A percentile compares a stretch with the other conserved stretches of the same genome.
Evolutionary conservation across 208 protist genomes (phyloP).

Genomic region (Porcisia deanei): DNA sequence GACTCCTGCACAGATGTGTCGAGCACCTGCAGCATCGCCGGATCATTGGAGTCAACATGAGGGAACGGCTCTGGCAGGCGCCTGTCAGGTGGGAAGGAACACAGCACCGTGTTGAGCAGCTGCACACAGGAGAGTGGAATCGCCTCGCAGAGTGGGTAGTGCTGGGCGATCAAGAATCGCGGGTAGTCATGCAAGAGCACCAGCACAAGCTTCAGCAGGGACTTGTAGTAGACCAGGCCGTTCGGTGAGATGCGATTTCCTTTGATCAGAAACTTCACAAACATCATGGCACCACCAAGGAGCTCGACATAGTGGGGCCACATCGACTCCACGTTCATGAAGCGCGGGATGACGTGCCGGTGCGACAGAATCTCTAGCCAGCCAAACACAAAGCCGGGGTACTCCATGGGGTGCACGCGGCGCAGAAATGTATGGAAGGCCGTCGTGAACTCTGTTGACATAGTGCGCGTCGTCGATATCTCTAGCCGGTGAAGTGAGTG

Average conservation of each 20-base stretch:
- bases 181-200: slow-evolving; percentile 99
- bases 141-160: slow-evolving; percentile 95
- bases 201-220: slow-evolving; percentile 93
- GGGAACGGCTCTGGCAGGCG: slow-evolving; percentile 95
- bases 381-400: slow-evolving; percentile 98
- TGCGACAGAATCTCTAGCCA: slow-evolving; percentile 99
- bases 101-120: slow-evolving; percentile 96
- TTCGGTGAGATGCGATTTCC: slow-evolving; percentile 63
- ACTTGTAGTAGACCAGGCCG: slow-evolving; percentile 88
- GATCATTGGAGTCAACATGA: slow-evolving; percentile 76
- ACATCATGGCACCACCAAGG: slow-evolving; percentile 73
- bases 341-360: slow-evolving; percentile 97
- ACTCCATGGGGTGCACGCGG: slow-evolving; percentile 82
- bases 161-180: slow-evolving; percentile 98
- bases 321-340: slow-evolving; percentile 67
- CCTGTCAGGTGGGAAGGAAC: slow-evolving; percentile 96
- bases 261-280: slow-evolving; percentile 75
- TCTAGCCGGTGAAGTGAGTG: slow-evolving; percentile 77
- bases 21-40: slow-evolving; percentile 90
- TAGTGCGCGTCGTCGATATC: slow-evolving; percentile 40
- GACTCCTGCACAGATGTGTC: slow-evolving; percentile 85
- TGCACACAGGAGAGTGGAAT: slow-evolving; percentile 97
- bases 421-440: slow-evolving; percentile 92
- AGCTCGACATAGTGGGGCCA: slow-evolving; percentile 72
- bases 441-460: slow-evolving; percentile 73